Conservation (phyloP, 179 eudicot genomes). For the Spinacia oleracea region DNA sequence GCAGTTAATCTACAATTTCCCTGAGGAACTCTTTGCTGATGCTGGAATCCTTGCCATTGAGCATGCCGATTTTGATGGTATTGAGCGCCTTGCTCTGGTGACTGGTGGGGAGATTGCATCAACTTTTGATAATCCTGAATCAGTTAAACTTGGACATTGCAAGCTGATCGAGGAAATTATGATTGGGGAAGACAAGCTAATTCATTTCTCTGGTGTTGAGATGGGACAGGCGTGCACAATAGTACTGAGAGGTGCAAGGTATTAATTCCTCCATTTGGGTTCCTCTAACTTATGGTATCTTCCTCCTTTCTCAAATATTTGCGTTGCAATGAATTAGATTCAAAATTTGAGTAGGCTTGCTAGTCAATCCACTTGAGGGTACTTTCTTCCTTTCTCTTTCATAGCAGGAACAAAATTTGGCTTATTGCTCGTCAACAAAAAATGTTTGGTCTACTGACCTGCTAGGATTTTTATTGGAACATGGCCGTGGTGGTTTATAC, state of each 20-base stretch:
- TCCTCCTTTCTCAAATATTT: background rate
- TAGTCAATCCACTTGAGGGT: background rate
- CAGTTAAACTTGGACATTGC: slow-evolving; percentile 95
- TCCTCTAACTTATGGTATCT: background rate
- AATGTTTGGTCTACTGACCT: background rate
- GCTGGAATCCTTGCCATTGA: slow-evolving; percentile 98
- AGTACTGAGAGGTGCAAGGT: slow-evolving; percentile 99
- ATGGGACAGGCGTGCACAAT: slow-evolving; percentile 99
- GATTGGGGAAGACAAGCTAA: slow-evolving; percentile 97
- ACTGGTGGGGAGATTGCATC: slow-evolving; percentile 99
- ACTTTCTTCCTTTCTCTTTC: background rate
- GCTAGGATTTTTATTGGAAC: background rate
- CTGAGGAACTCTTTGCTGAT: slow-evolving; percentile 99
- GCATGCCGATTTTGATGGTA: slow-evolving; percentile 99
- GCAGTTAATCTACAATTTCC: slow-evolving; percentile 94
- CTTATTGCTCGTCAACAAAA: background rate
- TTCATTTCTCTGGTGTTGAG: slow-evolving; percentile 94
- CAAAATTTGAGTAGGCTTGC: background rate
- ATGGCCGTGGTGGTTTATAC: background rate
- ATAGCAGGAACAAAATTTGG: background rate
- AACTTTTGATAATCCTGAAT: slow-evolving; percentile 97
- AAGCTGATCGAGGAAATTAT: slow-evolving; percentile 93
- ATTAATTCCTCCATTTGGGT: background rate
- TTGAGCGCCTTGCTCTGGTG: slow-evolving; percentile 91
- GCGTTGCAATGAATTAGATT: background rate